A percentile compares a stretch with the other conserved stretches of the same genome.
Evolutionary conservation across 768 basidiomycete species (phyloP).

Genomic region (Tubosaeta sp.): DNA sequence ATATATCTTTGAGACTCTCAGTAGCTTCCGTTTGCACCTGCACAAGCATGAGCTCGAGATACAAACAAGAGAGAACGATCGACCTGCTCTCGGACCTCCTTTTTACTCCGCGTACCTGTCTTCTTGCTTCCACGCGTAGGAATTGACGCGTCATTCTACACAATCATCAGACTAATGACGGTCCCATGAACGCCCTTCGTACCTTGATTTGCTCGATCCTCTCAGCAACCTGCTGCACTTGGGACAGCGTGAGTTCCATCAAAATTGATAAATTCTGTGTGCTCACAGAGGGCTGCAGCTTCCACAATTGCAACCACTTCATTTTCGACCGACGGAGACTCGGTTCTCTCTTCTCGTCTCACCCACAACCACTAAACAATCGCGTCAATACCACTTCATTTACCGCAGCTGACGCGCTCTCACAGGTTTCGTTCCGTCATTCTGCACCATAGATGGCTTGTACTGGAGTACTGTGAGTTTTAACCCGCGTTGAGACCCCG

Average conservation of each 20-base stretch:
- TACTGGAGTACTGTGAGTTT: conserved; percentile 39
- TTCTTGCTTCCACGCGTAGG: conserved; percentile 68
- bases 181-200: neutral
- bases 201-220: conserved; percentile 62
- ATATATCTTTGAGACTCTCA: conserved; percentile 54
- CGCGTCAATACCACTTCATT: neutral
- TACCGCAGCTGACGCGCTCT: conserved; percentile 16
- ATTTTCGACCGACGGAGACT: conserved; percentile 6
- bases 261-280: neutral
- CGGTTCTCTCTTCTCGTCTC: conserved; percentile 10
- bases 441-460: conserved; percentile 73
- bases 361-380: conserved; percentile 66
- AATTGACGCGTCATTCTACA: conserved; percentile 60
- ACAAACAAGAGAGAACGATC: neutral
- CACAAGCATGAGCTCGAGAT: neutral
- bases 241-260: neutral
- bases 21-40: conserved; percentile 60
- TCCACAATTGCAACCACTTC: conserved; percentile 39
- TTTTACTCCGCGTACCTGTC: conserved; percentile 68
- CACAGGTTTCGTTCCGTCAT: conserved; percentile 74
- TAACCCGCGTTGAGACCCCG: neutral
- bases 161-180: conserved; percentile 1
- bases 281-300: conserved; percentile 41
- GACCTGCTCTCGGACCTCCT: conserved; percentile 69
- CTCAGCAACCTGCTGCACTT: conserved; percentile 57